Base-by-base conservation (phyloP, 2,329 filamentous ascomycete genomes). In the Coniochaeta ligniaria region DNA sequence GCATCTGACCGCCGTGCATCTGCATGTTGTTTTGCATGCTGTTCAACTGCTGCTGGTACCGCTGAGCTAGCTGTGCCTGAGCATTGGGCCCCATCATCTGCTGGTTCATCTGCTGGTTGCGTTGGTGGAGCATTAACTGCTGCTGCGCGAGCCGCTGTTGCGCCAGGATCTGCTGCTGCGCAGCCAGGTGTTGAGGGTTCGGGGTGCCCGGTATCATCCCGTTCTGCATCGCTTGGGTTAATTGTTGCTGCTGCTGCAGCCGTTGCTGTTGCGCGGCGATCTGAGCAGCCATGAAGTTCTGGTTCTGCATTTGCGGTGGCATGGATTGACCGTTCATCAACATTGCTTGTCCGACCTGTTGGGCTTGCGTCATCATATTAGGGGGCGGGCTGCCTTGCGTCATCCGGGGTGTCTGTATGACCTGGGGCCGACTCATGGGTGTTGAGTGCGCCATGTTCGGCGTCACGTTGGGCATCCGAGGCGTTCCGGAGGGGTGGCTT, bases 401-500 rank as follows among this genome's bases (percentile, higher is more conserved):
- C 80, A 87, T 85, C 60, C 84, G 81, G 54, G 86, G 86, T 12
- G 85, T 88, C 16, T 81, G 77, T 12, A 76, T 73, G 66, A 82
- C 79, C 38, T 71, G 70, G 12, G 68, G 80, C 71, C 68, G 78
- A 72, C 61, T 83, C 74, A 86, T 80, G 0, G 86, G 86, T 0
- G 86, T 88, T 31, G 79, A 80, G 61, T 86, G 83, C 14, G 75
- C 66, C 71, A 87, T 82, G 62, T 83, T 85, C 1, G 86, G 86
- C 1, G 86, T 89, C 16, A 82, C 78, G 63, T 79, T 80, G 6
- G 80, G 82, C 74, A 88, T 83, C 14, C 84, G 80, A 28, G 86
- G 86, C 11, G 86, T 88, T n/a, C 81, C 81, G 2, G 83, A 80
- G 2, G 79, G 78, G 70, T 88, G 85, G 65, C 86, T 88, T 68